Conservation (phyloP, 768 basidiomycete genomes). For the Boletus coccyginus region DNA sequence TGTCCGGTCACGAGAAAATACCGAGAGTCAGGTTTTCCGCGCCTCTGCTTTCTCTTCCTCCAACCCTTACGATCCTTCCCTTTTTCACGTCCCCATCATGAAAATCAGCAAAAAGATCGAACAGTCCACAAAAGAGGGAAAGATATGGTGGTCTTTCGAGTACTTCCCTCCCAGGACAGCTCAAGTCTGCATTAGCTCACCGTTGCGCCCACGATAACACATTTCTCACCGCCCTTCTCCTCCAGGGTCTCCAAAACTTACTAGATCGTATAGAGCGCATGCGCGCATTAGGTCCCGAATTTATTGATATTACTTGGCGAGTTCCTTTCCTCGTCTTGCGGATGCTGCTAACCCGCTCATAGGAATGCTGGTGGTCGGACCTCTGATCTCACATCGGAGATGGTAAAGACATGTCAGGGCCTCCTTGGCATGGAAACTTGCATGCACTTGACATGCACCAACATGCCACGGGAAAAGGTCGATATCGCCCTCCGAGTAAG, state of each 20-base stretch:
- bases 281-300: slow-evolving; percentile 92
- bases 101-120: slow-evolving; percentile 94
- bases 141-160: slow-evolving; percentile 98
- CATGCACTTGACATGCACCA: slow-evolving; percentile 98
- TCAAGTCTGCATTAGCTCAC: slow-evolving; percentile 53
- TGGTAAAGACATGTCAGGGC: slow-evolving; percentile 93
- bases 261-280: slow-evolving; percentile 98
- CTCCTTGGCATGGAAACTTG: slow-evolving; percentile 94
- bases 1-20: slow-evolving; percentile 24
- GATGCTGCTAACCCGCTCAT: slow-evolving; percentile 4
- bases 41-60: slow-evolving; percentile 2
- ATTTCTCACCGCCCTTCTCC: neutral
- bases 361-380: slow-evolving; percentile 98
- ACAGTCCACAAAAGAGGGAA: slow-evolving; percentile 78
- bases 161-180: slow-evolving; percentile 97
- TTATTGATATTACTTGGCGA: slow-evolving; percentile 96
- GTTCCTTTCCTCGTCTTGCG: slow-evolving; percentile 14
- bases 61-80: slow-evolving; percentile 19
- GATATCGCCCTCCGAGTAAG: slow-evolving; percentile 85
- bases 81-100: slow-evolving; percentile 47
- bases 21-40: slow-evolving; percentile 4
- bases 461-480: slow-evolving; percentile 96
- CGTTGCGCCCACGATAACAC: neutral
- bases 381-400: slow-evolving; percentile 88
- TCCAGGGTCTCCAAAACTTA: slow-evolving; percentile 73